These are phyloP conservation scores for Cutaneotrichosporon sp. DNA, from an alignment of 1,284 basidiomycete species.

Conservation along the genomic window DNA sequence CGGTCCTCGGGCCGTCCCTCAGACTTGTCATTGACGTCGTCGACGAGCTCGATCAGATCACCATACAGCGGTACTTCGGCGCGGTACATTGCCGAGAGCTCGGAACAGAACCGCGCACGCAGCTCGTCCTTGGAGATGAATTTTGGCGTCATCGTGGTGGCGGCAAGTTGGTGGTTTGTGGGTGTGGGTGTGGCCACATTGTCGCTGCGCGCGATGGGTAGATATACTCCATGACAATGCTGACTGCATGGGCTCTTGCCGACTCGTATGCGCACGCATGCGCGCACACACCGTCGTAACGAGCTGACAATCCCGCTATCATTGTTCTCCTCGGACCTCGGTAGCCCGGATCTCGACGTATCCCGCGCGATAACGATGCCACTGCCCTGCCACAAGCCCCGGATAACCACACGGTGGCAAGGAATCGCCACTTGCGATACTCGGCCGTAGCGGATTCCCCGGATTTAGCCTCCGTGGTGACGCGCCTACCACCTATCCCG, in stretches of 20 bases:
- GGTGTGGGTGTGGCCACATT: neutral
- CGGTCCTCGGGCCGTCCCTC: constrained; percentile 26
- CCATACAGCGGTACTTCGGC: constrained; percentile 49
- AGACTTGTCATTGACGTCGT: constrained; percentile 38
- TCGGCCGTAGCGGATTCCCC: neutral
- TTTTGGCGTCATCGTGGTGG: neutral
- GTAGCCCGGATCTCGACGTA: neutral
- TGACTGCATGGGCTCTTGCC: no score
- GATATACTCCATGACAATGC: neutral
- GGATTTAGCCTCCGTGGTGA: neutral
- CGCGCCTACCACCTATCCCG: no score
- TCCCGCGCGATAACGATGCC: neutral
- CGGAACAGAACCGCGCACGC: constrained; percentile 41
- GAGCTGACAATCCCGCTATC: neutral
- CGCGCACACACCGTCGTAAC: neutral
- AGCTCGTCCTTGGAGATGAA: constrained; percentile 31
- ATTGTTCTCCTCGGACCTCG: neutral
- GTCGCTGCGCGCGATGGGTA: neutral
- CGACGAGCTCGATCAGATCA: constrained; percentile 46
- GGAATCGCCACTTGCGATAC: neutral
- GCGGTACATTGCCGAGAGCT: constrained; percentile 46
- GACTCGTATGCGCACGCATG: no score
- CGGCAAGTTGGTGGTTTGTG: neutral
- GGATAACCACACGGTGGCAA: neutral
- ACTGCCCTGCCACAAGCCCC: neutral